These are phyloP conservation scores for Geotrichum siamense DNA, from an alignment of 1,139 yeast species.

Conservation along the genomic window DNA sequence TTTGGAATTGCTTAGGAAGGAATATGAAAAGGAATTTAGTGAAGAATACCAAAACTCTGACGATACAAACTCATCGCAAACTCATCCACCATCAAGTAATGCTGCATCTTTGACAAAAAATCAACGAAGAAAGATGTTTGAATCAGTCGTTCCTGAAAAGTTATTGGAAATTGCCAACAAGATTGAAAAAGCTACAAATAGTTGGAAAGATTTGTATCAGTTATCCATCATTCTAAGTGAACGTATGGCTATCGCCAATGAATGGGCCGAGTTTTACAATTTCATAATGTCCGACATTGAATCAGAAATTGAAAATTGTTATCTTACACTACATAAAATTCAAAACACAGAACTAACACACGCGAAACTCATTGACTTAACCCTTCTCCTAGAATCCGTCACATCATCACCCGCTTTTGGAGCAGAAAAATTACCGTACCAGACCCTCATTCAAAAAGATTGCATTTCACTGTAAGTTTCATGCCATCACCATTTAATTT, in stretches of 20 bases:
- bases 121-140: conserved; percentile 25
- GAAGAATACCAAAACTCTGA: conserved; percentile 7
- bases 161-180: conserved; percentile 31
- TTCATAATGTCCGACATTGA: conserved; percentile 47
- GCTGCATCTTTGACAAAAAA: conserved; percentile 21
- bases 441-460: conserved; percentile 3
- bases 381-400: conserved; percentile 5
- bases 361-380: neutral
- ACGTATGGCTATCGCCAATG: conserved; percentile 48
- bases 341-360: conserved; percentile 25
- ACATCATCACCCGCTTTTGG: neutral
- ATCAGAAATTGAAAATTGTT: conserved; percentile 45
- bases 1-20: conserved; percentile 30
- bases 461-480: conserved; percentile 6
- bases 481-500: neutral
- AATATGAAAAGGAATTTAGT: conserved; percentile 20
- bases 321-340: conserved; percentile 31
- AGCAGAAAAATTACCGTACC: conserved; percentile 7
- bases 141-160: conserved; percentile 28
- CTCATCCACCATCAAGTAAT: conserved; percentile 25
- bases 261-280: conserved; percentile 51
- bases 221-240: conserved; percentile 38
- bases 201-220: conserved; percentile 40
- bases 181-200: conserved; percentile 20
- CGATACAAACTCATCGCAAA: conserved; percentile 19